Evolutionary conservation across 2,329 filamentous ascomycete genomes (phyloP).

Genomic region (Rhynchosporium graminicola): DNA sequence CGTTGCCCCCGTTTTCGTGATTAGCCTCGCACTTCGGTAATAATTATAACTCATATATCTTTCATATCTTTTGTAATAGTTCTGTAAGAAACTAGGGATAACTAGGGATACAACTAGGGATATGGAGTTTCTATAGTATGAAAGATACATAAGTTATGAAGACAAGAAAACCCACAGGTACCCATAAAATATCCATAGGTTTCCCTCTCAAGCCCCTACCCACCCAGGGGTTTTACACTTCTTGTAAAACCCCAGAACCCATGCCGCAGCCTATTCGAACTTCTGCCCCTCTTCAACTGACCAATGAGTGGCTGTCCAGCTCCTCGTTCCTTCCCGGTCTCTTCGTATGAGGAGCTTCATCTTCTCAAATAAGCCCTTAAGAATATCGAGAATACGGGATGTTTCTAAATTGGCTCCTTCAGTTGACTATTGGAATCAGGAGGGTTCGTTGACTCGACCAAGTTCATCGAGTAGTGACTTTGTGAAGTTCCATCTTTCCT

Average conservation of each 20-base stretch:
- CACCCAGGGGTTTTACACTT: too few species aligned
- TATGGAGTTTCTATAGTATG: conserved; percentile 25
- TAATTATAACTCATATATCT: conserved; percentile 18
- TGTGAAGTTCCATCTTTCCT: conserved; percentile 20
- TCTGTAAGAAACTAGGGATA: conserved; percentile 32
- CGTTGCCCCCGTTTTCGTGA: conserved; percentile 13
- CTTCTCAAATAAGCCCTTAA: conserved; percentile 29
- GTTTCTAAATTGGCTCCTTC: background rate
- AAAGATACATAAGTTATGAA: conserved; percentile 29
- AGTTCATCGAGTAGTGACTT: conserved; percentile 20
- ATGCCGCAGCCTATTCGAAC: conserved; percentile 21
- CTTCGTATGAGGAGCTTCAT: conserved; percentile 28
- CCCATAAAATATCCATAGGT: conserved; percentile 6
- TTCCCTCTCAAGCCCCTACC: too few species aligned
- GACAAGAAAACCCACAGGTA: conserved; percentile 27
- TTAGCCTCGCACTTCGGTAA: conserved; percentile 21
- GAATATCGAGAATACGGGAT: conserved; percentile 24
- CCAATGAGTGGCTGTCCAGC: conserved; percentile 32
- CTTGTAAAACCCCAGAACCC: too few species aligned
- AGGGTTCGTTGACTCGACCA: conserved; percentile 16
- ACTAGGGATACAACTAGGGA: conserved; percentile 30
- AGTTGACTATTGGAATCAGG: background rate
- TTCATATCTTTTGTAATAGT: conserved; percentile 22
- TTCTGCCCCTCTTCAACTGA: conserved; percentile 29
- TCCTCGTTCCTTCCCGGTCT: conserved; percentile 30